Percentiles rank a stretch among this genome's conserved stretches.
Evolutionary conservation across 2,329 filamentous ascomycete genomes (phyloP).

Genomic region (Ceratocystis alfenasii): DNA sequence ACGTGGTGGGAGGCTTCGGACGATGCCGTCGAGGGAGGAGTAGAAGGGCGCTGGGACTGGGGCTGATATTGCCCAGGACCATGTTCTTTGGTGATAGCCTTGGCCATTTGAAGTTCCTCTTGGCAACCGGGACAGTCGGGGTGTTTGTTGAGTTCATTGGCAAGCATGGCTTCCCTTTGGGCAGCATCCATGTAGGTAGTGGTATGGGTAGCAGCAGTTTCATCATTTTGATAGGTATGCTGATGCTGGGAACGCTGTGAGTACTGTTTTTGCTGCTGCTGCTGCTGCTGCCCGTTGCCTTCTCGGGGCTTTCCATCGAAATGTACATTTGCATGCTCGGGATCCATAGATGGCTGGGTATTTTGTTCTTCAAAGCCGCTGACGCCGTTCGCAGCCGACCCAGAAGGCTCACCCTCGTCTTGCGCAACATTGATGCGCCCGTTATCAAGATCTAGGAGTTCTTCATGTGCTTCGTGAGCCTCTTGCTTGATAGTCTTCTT

Average conservation of each 20-base stretch:
- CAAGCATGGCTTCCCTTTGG: constrained; percentile 1
- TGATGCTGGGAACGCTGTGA: neutral
- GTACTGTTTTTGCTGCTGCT: neutral
- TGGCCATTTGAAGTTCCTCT: constrained; percentile 4
- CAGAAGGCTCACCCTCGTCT: neutral
- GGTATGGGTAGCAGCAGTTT: neutral
- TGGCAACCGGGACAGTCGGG: constrained; percentile 11
- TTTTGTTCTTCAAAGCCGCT: constrained; percentile 51
- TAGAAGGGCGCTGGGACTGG: neutral
- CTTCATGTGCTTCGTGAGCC: constrained; percentile 46
- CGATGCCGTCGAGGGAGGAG: constrained; percentile 1
- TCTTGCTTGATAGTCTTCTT: constrained; percentile 66
- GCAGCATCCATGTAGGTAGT: constrained; percentile 26
- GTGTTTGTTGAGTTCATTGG: constrained; percentile 7
- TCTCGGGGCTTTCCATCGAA: neutral
- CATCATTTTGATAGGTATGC: neutral
- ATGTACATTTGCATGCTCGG: constrained; percentile 9
- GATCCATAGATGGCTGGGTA: constrained; percentile 41
- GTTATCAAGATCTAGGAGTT: constrained; percentile 13
- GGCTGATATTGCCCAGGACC: neutral
- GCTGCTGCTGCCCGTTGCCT: neutral
- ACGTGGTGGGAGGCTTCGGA: neutral
- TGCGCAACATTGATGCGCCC: constrained; percentile 27
- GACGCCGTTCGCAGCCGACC: neutral
- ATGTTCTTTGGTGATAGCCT: neutral